A percentile compares a stretch with the other conserved stretches of the same genome.
phyloP scores from a whole-genome alignment of 2,329 filamentous ascomycete species.

The Aspergillus jensenii region DNA sequence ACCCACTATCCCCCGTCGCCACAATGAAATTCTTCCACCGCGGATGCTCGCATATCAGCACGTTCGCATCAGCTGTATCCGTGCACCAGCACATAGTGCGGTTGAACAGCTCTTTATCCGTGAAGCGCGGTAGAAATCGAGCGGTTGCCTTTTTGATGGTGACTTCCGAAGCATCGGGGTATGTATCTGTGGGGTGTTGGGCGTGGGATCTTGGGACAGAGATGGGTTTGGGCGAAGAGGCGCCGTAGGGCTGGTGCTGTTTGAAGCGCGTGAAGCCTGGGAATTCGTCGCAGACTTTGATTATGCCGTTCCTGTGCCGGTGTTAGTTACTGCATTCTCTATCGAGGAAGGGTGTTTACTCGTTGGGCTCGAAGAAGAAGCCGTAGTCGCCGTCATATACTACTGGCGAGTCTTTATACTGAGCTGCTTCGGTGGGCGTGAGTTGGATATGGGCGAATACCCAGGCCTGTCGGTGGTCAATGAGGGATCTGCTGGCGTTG shows the following conservation, averaged over 20 bases:
- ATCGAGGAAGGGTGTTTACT: slow-evolving; percentile 22
- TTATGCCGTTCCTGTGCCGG: slow-evolving; percentile 22
- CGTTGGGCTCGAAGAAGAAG: slow-evolving; percentile 51
- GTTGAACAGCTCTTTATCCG: background rate
- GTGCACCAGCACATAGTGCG: slow-evolving; percentile 7
- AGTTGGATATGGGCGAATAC: slow-evolving; percentile 49
- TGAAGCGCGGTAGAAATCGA: background rate
- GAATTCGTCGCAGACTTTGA: slow-evolving; percentile 51
- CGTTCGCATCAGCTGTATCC: background rate
- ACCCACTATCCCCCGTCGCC: slow-evolving; percentile 4
- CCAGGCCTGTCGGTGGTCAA: slow-evolving; percentile 47
- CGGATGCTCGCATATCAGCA: slow-evolving; percentile 4
- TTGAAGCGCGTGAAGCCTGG: slow-evolving; percentile 48
- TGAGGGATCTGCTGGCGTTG: slow-evolving; percentile 42
- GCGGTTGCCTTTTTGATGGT: background rate
- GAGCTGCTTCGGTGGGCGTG: slow-evolving; percentile 39
- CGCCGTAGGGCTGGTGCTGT: background rate
- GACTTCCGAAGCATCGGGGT: background rate
- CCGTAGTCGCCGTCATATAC: slow-evolving; percentile 49
- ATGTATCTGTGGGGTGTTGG: background rate
- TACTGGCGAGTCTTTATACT: slow-evolving; percentile 46
- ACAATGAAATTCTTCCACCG: background rate
- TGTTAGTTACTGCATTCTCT: background rate
- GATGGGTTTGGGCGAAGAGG: background rate
- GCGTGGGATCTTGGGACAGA: slow-evolving; percentile 2